Base-by-base conservation (phyloP, 2,329 filamentous ascomycete genomes). In the Alternaria sp. region DNA sequence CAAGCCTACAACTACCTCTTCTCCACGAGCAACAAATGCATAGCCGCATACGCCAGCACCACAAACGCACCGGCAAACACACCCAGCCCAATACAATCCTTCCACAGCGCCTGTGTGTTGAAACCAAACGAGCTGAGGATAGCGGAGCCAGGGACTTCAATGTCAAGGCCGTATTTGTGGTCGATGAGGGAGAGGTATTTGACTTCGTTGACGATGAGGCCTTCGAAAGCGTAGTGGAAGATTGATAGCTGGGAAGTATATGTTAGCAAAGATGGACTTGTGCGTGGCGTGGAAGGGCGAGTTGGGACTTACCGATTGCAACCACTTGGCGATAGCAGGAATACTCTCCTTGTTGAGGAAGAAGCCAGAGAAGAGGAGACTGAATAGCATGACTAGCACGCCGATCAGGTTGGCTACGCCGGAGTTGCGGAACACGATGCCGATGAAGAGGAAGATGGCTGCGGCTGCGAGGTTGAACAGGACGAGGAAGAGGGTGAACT, bases 191-290 rank as follows among this genome's bases (percentile, higher is more conserved):
- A 95, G 46, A 99, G 85, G 73, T 93, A 93, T 25, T 93, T 90
- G 50, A 97, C 96, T 82, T 99, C 96, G 76, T 98, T 99, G 72
- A 99, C 96, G 67, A 98, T 97, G 13, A 99, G 87, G 2, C 93
- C 92, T 84, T 99, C 96, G 73, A 98, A 98, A 6, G 91, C 95
- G 77, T 97, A 99, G 79, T 99, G 96, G 86, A 99, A 99, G 67
- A 99, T 99, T 2, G 94, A 97, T 9, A 99, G 83, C 82, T 91
- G 70, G 11, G 10, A 15, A 26, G 12, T 4, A 30, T 36, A n/a
- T 49, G 25, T 77, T 61, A 74, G 65, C 15, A 49, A 28, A 28
- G 6, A 23, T 4, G 7, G 2, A 19, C 13, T 23, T 5, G 17
- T 25, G 8, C 36, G n/a, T 3, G 26, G 12, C n/a, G n/a, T n/a